These are phyloP conservation scores for Penicillium waksmanii DNA, from an alignment of 495 filamentous ascomycete species.

Conservation along the genomic window DNA sequence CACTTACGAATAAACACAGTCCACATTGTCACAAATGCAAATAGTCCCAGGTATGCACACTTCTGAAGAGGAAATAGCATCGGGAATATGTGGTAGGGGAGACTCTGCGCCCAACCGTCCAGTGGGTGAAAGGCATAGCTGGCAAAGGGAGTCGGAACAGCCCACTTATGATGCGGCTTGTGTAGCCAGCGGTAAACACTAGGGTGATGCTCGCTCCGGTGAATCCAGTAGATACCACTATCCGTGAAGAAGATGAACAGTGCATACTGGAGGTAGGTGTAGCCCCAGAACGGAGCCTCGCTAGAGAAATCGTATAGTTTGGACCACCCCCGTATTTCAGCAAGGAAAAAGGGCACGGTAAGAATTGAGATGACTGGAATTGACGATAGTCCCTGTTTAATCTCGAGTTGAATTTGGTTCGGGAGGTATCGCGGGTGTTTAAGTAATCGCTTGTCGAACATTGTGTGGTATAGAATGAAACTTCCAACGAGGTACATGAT, in stretches of 20 bases:
- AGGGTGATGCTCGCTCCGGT: constrained; percentile 82
- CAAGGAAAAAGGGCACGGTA: constrained; percentile 78
- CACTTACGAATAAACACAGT: constrained; percentile 79
- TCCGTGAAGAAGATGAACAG: constrained; percentile 92
- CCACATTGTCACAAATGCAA: constrained; percentile 93
- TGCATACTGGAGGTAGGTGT: constrained; percentile 83
- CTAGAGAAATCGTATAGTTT: constrained; percentile 78
- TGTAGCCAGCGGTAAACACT: constrained; percentile 81
- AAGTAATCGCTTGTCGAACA: constrained; percentile 87
- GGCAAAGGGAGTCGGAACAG: constrained; percentile 92
- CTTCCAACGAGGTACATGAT: constrained; percentile 73
- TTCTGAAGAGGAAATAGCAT: constrained; percentile 93
- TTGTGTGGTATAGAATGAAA: constrained; percentile 75
- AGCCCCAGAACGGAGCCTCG: constrained; percentile 70
- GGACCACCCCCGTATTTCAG: constrained; percentile 80
- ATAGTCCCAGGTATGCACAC: constrained; percentile 78
- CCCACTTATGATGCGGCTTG: constrained; percentile 98
- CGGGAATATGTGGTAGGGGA: constrained; percentile 94
- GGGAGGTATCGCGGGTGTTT: constrained; percentile 89
- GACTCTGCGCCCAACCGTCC: constrained; percentile 84
- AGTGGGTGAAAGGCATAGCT: constrained; percentile 92
- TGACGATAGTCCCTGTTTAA: constrained; percentile 67
- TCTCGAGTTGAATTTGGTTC: constrained; percentile 85
- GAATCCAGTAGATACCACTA: constrained; percentile 89
- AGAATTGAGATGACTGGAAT: constrained; percentile 80